Evolutionary conservation across 2,329 filamentous ascomycete genomes (phyloP).

Genomic region (Cladosporium sphaerospermum): DNA sequence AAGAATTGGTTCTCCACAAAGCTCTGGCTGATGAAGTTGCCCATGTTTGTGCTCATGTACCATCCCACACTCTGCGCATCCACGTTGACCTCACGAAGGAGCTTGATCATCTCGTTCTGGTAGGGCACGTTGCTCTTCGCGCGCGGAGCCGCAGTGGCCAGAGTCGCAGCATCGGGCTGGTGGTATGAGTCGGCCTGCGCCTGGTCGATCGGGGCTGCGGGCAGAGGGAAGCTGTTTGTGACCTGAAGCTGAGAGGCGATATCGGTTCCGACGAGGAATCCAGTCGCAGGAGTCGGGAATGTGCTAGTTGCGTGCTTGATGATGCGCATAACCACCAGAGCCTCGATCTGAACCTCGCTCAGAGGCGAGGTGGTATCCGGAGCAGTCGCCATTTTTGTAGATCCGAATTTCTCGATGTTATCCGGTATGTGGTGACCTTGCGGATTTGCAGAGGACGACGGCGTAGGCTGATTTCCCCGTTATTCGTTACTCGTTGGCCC

Average conservation of each 20-base stretch:
- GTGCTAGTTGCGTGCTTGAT: slow-evolving; percentile 86
- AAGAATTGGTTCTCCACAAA: slow-evolving; percentile 97
- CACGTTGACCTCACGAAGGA: slow-evolving; percentile 93
- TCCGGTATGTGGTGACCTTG: background rate
- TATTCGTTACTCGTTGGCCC: background rate
- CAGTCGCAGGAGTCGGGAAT: slow-evolving; percentile 85
- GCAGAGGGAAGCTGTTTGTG: slow-evolving; percentile 94
- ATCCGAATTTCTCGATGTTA: background rate
- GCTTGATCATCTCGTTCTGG: slow-evolving; percentile 95
- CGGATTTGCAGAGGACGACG: background rate
- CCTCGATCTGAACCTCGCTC: slow-evolving; percentile 81
- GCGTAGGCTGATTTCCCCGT: background rate
- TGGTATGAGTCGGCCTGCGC: slow-evolving; percentile 63
- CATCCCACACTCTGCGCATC: slow-evolving; percentile 97
- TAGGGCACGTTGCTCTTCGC: slow-evolving; percentile 85
- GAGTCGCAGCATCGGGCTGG: slow-evolving; percentile 62
- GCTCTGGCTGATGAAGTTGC: slow-evolving; percentile 91
- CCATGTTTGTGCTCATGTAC: slow-evolving; percentile 98
- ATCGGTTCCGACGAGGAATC: slow-evolving; percentile 91
- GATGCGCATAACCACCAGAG: slow-evolving; percentile 96
- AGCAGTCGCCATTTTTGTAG: slow-evolving; percentile 21
- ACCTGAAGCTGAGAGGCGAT: slow-evolving; percentile 72
- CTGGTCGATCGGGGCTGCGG: slow-evolving; percentile 63
- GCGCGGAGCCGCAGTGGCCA: slow-evolving; percentile 81
- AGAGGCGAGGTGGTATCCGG: slow-evolving; percentile 37